These are phyloP conservation scores for Micractinium conductrix DNA, from an alignment of 139 green algal genomes.

Conservation along the genomic window DNA sequence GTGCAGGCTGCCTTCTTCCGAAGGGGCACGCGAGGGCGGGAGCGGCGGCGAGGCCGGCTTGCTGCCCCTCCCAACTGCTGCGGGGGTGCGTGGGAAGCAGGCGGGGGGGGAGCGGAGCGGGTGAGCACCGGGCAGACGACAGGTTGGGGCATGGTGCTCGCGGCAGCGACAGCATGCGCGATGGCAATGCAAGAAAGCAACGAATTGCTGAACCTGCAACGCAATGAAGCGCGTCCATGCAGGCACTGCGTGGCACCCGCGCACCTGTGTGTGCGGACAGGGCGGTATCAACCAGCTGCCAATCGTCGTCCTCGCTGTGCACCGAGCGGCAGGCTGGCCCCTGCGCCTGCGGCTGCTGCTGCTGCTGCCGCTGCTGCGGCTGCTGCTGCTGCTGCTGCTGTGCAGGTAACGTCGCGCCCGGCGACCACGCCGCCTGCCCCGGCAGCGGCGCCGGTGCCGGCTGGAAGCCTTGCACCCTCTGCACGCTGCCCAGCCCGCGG, in stretches of 20 bases:
- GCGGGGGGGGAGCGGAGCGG: too few relatives aligned
- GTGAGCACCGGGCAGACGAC: background rate
- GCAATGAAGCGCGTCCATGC: too few relatives aligned
- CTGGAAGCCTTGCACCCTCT: conserved; percentile 31
- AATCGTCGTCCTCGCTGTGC: conserved; percentile 33
- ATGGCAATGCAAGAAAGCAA: too few relatives aligned
- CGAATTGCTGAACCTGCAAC: too few relatives aligned
- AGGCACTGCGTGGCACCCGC: too few relatives aligned
- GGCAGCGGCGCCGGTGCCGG: conserved; percentile 5
- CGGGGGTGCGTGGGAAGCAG: background rate
- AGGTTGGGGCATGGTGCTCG: too few relatives aligned
- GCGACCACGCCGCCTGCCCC: background rate
- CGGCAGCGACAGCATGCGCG: too few relatives aligned
- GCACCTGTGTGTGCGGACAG: conserved; percentile 30
- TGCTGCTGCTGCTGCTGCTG: background rate
- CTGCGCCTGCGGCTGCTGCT: background rate
- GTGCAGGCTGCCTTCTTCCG: conserved; percentile 16
- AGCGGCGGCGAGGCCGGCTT: background rate
- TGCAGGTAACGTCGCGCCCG: background rate
- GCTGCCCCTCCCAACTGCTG: conserved; percentile 15
- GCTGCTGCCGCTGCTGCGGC: background rate
- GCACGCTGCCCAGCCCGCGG: conserved; percentile 23
- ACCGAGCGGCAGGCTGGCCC: background rate
- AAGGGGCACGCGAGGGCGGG: background rate
- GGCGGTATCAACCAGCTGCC: conserved; percentile 20